phyloP scores from a whole-genome alignment of 345 rosid species.

The Syzygium oleosum region DNA sequence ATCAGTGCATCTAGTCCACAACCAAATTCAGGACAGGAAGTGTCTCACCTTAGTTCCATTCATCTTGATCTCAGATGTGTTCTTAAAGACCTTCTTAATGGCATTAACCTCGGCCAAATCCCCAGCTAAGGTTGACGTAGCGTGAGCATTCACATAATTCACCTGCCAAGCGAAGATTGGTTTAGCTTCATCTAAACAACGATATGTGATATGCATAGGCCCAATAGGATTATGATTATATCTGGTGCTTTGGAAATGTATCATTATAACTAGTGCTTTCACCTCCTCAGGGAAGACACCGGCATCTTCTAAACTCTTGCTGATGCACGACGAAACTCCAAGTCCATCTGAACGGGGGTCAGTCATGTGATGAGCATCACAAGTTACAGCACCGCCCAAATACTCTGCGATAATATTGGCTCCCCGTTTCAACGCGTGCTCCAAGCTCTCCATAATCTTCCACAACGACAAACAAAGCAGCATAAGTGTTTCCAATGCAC shows the following conservation, averaged over 20 bases:
- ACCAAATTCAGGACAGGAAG: not conserved
- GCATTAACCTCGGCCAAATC: slow-evolving; percentile 74
- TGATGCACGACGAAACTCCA: slow-evolving; percentile 57
- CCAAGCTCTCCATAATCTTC: slow-evolving; percentile 69
- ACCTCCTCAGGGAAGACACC: slow-evolving; percentile 72
- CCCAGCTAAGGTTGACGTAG: slow-evolving; percentile 65
- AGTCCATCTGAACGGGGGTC: slow-evolving; percentile 55
- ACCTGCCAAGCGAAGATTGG: slow-evolving; percentile 22
- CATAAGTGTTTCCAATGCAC: not conserved
- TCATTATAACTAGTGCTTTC: not conserved
- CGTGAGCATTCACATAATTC: slow-evolving; percentile 61
- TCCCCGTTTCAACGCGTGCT: slow-evolving; percentile 57
- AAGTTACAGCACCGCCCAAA: slow-evolving; percentile 54
- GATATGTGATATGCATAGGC: not conserved
- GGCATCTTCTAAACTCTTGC: slow-evolving; percentile 52
- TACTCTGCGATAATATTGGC: slow-evolving; percentile 63
- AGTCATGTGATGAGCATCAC: slow-evolving; percentile 71
- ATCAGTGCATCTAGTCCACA: not conserved
- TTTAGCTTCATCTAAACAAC: not conserved
- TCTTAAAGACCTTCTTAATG: slow-evolving; percentile 47
- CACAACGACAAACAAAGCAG: not conserved
- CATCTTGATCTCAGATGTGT: slow-evolving; percentile 66
- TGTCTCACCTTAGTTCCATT: slow-evolving; percentile 50
- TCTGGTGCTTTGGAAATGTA: no score
- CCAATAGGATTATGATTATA: not conserved